A percentile compares a stretch with the other conserved stretches of the same genome.
phyloP scores from a whole-genome alignment of 768 basidiomycete species.

The Pisolithus albus region DNA sequence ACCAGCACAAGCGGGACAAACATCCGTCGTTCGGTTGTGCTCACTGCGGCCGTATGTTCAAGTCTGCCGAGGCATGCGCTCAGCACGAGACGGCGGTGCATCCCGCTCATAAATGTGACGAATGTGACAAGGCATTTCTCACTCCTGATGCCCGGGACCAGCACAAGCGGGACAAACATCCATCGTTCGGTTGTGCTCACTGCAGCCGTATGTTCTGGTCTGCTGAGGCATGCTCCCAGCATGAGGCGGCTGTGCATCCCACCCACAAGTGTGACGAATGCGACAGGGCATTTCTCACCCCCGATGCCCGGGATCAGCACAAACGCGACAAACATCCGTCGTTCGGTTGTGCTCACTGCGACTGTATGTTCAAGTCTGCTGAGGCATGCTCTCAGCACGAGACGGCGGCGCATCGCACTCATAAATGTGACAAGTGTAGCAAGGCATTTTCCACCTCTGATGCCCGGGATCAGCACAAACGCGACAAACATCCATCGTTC shows the following conservation, averaged over 20 bases:
- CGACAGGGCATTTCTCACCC: not conserved
- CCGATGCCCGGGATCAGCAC: conserved; percentile 2
- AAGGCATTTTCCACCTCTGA: not conserved
- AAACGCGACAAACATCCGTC: not conserved
- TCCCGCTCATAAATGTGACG: not conserved
- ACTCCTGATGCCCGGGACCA: not conserved
- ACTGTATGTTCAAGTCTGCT: conserved; percentile 5
- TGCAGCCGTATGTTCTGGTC: conserved; percentile 8
- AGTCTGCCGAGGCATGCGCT: conserved; percentile 2
- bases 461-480: not conserved
- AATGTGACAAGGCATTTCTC: not conserved
- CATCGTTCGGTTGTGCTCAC: conserved; percentile 4
- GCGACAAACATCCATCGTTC: conserved; percentile 2
- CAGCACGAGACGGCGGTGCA: conserved; percentile 12
- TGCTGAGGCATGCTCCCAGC: not conserved
- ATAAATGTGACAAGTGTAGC: not conserved
- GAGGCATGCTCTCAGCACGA: conserved; percentile 8
- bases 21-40: conserved; percentile 5
- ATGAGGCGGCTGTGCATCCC: not conserved
- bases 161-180: not conserved
- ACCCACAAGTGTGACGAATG: not conserved
- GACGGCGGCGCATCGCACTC: conserved; percentile 3
- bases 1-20: conserved; percentile 2
- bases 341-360: conserved; percentile 9
- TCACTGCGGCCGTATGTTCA: conserved; percentile 7